Conservation (phyloP, 805 yeast genomes). For the Saccharomycopsis malanga region DNA sequence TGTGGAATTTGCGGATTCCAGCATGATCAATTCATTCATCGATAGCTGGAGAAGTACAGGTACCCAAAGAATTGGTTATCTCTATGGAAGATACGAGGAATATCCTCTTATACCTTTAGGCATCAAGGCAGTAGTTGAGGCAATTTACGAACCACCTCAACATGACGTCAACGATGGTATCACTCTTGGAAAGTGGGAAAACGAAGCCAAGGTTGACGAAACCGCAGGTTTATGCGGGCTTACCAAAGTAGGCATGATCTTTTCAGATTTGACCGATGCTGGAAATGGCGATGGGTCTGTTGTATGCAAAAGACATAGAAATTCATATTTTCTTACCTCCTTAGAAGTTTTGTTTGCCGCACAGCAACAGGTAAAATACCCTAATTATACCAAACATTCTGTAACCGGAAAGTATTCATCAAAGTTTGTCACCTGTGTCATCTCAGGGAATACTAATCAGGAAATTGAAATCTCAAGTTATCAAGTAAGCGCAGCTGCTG, state of each 20-base stretch:
- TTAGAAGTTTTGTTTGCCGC: slow-evolving; percentile 83
- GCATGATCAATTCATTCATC: slow-evolving; percentile 72
- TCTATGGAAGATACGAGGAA: slow-evolving; percentile 74
- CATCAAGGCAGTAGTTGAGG: slow-evolving; percentile 87
- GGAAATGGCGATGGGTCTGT: slow-evolving; percentile 87
- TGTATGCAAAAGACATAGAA: slow-evolving; percentile 85
- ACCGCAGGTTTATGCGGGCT: slow-evolving; percentile 57
- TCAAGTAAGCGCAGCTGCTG: slow-evolving; percentile 84
- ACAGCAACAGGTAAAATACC: slow-evolving; percentile 57
- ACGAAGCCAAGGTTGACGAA: slow-evolving; percentile 44
- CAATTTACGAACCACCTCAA: slow-evolving; percentile 92
- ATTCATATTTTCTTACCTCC: slow-evolving; percentile 85
- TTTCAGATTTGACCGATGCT: slow-evolving; percentile 84
- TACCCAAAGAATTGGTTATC: slow-evolving; percentile 74
- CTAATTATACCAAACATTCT: slow-evolving; percentile 58
- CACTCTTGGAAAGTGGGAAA: slow-evolving; percentile 50
- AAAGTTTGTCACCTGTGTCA: slow-evolving; percentile 86
- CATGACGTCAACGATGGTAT: slow-evolving; percentile 80
- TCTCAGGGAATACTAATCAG: slow-evolving; percentile 81
- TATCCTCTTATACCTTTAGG: slow-evolving; percentile 89
- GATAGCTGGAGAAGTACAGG: slow-evolving; percentile 91
- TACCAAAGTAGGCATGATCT: slow-evolving; percentile 70
- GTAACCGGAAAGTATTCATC: slow-evolving; percentile 67
- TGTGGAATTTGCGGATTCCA: slow-evolving; percentile 77
- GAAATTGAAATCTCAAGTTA: slow-evolving; percentile 88